Conservation (phyloP, 2,329 filamentous ascomycete genomes). For the Ascosphaera aggregata region DNA sequence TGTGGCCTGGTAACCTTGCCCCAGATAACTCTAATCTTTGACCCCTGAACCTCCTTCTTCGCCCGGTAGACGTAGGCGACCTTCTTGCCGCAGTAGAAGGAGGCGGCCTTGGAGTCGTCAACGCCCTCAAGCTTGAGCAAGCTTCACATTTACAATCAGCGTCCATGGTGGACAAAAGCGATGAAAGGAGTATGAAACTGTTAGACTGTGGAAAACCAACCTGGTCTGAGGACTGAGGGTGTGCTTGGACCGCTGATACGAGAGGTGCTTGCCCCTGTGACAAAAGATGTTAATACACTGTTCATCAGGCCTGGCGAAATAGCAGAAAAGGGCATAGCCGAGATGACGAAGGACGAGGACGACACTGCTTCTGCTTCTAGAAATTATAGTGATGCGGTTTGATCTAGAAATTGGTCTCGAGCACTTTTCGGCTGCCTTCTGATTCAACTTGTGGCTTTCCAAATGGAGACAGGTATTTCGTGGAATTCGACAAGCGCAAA, state of each 20-base stretch:
- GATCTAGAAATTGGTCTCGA: too few species aligned
- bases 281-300: slow-evolving; percentile 8
- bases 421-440: too few species aligned
- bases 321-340: too few species aligned
- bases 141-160: slow-evolving; percentile 20
- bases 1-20: slow-evolving; percentile 93
- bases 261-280: slow-evolving; percentile 82
- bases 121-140: slow-evolving; percentile 99
- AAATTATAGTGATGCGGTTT: too few species aligned
- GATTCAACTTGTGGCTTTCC: too few species aligned
- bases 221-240: slow-evolving; percentile 70
- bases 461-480: too few species aligned
- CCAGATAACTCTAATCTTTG: slow-evolving; percentile 98
- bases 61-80: slow-evolving; percentile 97
- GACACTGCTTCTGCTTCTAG: too few species aligned
- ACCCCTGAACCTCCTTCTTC: slow-evolving; percentile 82
- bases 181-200: neutral
- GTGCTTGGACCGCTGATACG: slow-evolving; percentile 90
- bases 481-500: too few species aligned
- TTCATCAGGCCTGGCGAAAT: too few species aligned
- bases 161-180: slow-evolving; percentile 4
- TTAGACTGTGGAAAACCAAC: slow-evolving; percentile 8
- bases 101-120: slow-evolving; percentile 69
- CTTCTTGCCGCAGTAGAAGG: slow-evolving; percentile 97
- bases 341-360: too few species aligned